Evolutionary conservation across 805 yeast species (phyloP).

Genomic region (Saccharomycopsis sp.): DNA sequence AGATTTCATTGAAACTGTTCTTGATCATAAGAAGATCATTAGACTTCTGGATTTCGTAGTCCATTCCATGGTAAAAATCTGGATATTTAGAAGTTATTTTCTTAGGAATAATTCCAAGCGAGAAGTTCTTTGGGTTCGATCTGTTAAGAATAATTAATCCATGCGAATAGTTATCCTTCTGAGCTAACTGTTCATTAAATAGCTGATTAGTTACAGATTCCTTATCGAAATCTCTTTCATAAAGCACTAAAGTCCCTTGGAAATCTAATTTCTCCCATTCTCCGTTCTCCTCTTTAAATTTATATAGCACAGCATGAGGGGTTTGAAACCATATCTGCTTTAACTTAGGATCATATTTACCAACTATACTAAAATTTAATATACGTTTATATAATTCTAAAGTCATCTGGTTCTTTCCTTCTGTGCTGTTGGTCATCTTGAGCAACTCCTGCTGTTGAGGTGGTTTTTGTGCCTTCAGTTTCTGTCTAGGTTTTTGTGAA

Average conservation of each 20-base stretch:
- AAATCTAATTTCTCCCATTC: slow-evolving; percentile 68
- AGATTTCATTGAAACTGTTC: slow-evolving; percentile 61
- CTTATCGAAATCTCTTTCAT: slow-evolving; percentile 41
- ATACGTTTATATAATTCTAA: slow-evolving; percentile 61
- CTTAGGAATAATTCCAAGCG: slow-evolving; percentile 60
- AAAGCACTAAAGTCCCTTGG: slow-evolving; percentile 65
- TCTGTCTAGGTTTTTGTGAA: neutral
- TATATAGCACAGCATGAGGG: slow-evolving; percentile 66
- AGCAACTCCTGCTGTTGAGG: neutral
- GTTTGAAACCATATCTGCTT: slow-evolving; percentile 62
- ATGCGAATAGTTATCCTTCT: slow-evolving; percentile 43
- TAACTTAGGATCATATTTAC: slow-evolving; percentile 67
- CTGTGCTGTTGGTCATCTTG: neutral
- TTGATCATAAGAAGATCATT: slow-evolving; percentile 66
- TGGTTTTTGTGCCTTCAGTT: too few relatives aligned
- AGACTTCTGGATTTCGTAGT: slow-evolving; percentile 50
- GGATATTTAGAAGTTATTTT: slow-evolving; percentile 37
- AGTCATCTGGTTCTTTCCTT: slow-evolving; percentile 28
- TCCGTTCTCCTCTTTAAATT: slow-evolving; percentile 47
- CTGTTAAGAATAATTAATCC: slow-evolving; percentile 69
- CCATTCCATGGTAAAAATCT: slow-evolving; percentile 29
- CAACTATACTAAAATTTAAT: slow-evolving; percentile 67
- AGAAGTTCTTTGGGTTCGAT: slow-evolving; percentile 60
- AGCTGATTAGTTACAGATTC: slow-evolving; percentile 21
- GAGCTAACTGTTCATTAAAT: neutral